These are phyloP conservation scores for Cryptococcus sp. DNA, from an alignment of 1,284 basidiomycete genomes.

Conservation along the genomic window DNA sequence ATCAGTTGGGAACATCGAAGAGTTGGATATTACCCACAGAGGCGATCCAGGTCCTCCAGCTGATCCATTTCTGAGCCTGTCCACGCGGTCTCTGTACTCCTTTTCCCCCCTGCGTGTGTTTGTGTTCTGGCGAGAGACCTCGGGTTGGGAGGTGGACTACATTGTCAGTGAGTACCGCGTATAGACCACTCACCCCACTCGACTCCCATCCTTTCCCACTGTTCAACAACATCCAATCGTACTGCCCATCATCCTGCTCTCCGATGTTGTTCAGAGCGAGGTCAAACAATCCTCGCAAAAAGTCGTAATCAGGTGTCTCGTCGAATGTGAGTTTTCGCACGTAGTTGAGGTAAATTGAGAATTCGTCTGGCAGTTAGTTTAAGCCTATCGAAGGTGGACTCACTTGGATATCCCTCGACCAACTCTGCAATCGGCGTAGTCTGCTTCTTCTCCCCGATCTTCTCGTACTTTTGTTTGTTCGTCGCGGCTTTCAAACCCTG, in stretches of 20 bases:
- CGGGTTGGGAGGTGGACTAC: conserved; percentile 19
- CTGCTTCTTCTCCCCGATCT: conserved; percentile 99
- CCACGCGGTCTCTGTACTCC: conserved; percentile 52
- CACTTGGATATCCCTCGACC: conserved; percentile 87
- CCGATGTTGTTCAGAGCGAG: conserved; percentile 88
- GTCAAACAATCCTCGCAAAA: conserved; percentile 84
- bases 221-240: conserved; percentile 89
- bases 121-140: conserved; percentile 42
- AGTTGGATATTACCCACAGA: conserved; percentile 31
- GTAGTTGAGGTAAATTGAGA: conserved; percentile 96
- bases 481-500: conserved; percentile 95
- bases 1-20: background rate
- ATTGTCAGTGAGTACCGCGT: conserved; percentile 23
- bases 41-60: conserved; percentile 43
- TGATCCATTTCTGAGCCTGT: conserved; percentile 51
- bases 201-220: conserved; percentile 94
- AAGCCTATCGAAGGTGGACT: conserved; percentile 53
- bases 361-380: conserved; percentile 64
- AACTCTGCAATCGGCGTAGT: conserved; percentile 92
- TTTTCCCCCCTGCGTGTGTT: conserved; percentile 44
- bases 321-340: conserved; percentile 94
- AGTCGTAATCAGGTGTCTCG: conserved; percentile 95
- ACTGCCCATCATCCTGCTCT: conserved; percentile 83
- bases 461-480: conserved; percentile 98
- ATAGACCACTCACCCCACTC: conserved; percentile 63